Percentiles rank a stretch among this genome's conserved stretches.
Evolutionary conservation across 2,329 filamentous ascomycete species (phyloP).

Genomic region (Penicillium sp.): DNA sequence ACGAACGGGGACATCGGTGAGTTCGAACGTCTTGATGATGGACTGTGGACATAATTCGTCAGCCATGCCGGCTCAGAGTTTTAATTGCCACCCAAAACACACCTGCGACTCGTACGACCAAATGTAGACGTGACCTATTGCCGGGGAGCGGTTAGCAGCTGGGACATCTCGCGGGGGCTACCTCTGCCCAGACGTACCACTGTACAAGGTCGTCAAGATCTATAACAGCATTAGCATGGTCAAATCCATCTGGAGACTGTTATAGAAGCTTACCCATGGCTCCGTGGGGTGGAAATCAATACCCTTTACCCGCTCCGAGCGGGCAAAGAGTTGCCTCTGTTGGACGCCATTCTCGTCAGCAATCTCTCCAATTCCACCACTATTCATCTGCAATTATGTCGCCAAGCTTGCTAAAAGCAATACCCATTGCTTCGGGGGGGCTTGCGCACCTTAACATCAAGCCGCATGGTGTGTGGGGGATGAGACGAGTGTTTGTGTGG

Average conservation of each 20-base stretch:
- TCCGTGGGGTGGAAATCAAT: constrained; percentile 97
- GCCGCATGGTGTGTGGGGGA: constrained; percentile 51
- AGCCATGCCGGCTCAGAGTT: constrained; percentile 9
- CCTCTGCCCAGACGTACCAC: constrained; percentile 60
- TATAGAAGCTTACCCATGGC: constrained; percentile 69
- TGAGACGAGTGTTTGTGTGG: constrained; percentile 34
- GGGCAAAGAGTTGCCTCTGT: constrained; percentile 77
- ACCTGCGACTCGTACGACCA: constrained; percentile 95
- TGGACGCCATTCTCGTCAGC: constrained; percentile 42
- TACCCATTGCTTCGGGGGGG: constrained; percentile 2
- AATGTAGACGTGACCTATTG: constrained; percentile 89
- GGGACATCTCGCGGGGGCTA: constrained; percentile 8
- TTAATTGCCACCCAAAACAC: constrained; percentile 14
- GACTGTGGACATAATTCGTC: constrained; percentile 50
- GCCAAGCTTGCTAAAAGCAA: neutral
- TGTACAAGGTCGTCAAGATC: constrained; percentile 91
- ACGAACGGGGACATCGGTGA: constrained; percentile 96
- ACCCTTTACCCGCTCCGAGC: constrained; percentile 93
- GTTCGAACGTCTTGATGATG: constrained; percentile 97
- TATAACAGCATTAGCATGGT: constrained; percentile 27
- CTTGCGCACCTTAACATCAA: constrained; percentile 58
- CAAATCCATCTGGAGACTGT: neutral
- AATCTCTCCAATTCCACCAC: constrained; percentile 6
- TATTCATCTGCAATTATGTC: neutral
- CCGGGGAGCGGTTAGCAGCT: constrained; percentile 25